Evolutionary conservation across 805 yeast genomes (phyloP).

Genomic region (Nakazawaea molendinolei): DNA sequence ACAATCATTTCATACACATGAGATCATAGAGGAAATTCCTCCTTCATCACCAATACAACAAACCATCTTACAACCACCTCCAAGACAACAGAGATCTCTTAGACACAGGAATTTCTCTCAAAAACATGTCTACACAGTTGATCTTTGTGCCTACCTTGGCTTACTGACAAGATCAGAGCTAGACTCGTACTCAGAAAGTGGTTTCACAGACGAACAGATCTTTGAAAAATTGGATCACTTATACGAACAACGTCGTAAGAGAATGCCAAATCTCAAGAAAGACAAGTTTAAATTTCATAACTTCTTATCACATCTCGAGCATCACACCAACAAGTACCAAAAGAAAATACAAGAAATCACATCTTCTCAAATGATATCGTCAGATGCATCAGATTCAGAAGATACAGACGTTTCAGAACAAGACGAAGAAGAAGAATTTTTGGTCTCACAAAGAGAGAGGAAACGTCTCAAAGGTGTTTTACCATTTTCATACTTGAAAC

Average conservation of each 20-base stretch:
- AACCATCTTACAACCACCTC: too few relatives aligned
- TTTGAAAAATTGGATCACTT: slow-evolving; percentile 19
- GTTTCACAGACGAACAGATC: slow-evolving; percentile 22
- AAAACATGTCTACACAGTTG: slow-evolving; percentile 29
- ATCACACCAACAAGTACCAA: slow-evolving; percentile 13
- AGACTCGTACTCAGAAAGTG: slow-evolving; percentile 23
- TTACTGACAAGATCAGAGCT: slow-evolving; percentile 21
- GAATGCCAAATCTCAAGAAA: slow-evolving; percentile 18
- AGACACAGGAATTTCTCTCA: slow-evolving; percentile 25
- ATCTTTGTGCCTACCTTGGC: slow-evolving; percentile 26
- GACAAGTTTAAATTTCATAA: slow-evolving; percentile 22
- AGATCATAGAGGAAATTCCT: neutral
- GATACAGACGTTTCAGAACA: slow-evolving; percentile 14
- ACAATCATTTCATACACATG: neutral
- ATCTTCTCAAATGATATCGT: slow-evolving; percentile 1
- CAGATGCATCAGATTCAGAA: slow-evolving; percentile 6
- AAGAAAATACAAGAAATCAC: slow-evolving; percentile 9
- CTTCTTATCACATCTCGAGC: slow-evolving; percentile 17
- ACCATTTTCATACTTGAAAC: slow-evolving; percentile 20
- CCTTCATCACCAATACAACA: neutral
- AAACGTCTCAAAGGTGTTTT: slow-evolving; percentile 18
- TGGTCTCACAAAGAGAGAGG: neutral
- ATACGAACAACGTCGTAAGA: slow-evolving; percentile 19
- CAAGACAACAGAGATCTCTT: too few relatives aligned
- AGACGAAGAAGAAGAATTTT: slow-evolving; percentile 11